Evolutionary conservation across 2,329 filamentous ascomycete genomes (phyloP), one percentile per base, ranked within the genome.

Genomic region (Ceratocystis colombiana): DNA sequence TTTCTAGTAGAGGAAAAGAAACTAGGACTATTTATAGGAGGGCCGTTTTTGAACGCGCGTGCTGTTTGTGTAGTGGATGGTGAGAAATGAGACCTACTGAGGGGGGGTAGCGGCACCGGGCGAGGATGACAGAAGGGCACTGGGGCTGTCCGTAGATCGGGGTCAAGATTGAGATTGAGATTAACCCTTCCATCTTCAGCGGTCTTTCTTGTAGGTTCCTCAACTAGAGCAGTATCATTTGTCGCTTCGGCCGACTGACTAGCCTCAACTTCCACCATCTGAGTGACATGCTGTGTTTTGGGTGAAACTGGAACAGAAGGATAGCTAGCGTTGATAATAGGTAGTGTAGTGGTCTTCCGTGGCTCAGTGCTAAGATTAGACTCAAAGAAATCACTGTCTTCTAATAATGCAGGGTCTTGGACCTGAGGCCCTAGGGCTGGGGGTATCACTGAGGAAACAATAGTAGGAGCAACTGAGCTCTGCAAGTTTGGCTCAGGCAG

Each of bases 91-190:
- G 55, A 37, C 3, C 6, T 33, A 22, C 55, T 59, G 12, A 59
- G 6, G n/a, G 44, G 44, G 2, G 61, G 22, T 17, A 33, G 6
- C 10, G 44, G 61, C 5, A 33, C 61, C 28, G 61, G 44, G 3
- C 22, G 61, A n/a, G 61, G 61, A 22, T 63, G 44, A 5, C 15
- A 48, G 61, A 63, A 63, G 5, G 61, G 46, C 44, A 63, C 28
- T 7, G 44, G 30, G 15, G 25, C 55, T 15, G 55, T 59, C 7
- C 55, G 55, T 8, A 59, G 28, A 59, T 59, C 55, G n/a, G 55
- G 5, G 28, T 59, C 28, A 8, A 59, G 28, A 25, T 59, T 59
- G 55, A 59, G 55, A 20, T 59, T 37, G 8, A 59, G 8, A 37
- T 59, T 37, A 10, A 59, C 55, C 7, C n/a, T 28, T 12, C 15